Percentiles rank a stretch among this genome's conserved stretches.
phyloP scores from a whole-genome alignment of 495 filamentous ascomycete species.

The Immersiella caudata region DNA sequence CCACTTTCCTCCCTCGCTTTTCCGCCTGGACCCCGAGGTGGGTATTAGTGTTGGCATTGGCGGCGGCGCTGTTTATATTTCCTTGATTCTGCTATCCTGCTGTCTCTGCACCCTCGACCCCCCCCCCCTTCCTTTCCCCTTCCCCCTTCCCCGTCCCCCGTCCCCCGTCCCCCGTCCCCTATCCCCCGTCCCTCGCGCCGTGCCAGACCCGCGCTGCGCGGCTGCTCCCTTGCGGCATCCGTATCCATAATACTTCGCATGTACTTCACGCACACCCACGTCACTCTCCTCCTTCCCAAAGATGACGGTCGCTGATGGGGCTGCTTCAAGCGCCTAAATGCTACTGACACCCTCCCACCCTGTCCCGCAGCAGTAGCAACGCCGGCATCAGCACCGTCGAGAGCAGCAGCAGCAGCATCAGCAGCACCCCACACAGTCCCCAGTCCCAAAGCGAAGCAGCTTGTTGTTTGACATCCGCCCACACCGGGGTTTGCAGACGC shows the following conservation, averaged over 20 bases:
- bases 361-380: not conserved
- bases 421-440: conserved; percentile 9
- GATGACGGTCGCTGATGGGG: conserved; percentile 36
- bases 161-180: not conserved
- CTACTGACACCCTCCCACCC: conserved; percentile 27
- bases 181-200: not conserved
- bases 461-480: conserved; percentile 13
- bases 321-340: conserved; percentile 37
- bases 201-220: conserved; percentile 1
- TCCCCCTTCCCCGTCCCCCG: not conserved
- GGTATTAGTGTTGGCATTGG: not conserved
- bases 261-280: conserved; percentile 24
- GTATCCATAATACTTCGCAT: conserved; percentile 9
- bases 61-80: conserved; percentile 23
- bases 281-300: conserved; percentile 34
- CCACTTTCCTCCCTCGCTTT: not conserved
- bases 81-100: conserved; percentile 23
- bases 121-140: not conserved
- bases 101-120: conserved; percentile 12
- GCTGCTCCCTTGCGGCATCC: conserved; percentile 1
- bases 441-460: not conserved
- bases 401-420: not conserved
- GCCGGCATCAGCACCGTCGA: too few relatives aligned
- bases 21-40: not conserved
- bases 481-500: not conserved